Base-by-base conservation (phyloP, 2,329 filamentous ascomycete species). In the Xylariaceae sp. region DNA sequence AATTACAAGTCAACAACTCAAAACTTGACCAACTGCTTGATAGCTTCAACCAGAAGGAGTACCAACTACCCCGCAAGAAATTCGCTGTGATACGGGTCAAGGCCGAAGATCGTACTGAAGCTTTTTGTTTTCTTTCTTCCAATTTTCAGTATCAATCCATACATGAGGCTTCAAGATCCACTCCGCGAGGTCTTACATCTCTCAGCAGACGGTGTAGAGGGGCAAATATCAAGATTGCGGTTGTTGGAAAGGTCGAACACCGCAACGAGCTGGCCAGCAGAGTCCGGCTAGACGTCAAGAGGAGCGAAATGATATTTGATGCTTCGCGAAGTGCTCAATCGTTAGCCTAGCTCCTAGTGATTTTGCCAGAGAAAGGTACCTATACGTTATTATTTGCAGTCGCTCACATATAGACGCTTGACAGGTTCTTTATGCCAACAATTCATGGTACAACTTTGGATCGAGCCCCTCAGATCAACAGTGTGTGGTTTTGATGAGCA, bases 361-460 rank as follows among this genome's bases (percentile, higher is more conserved):
- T n/a, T 40, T 48, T 1, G 44, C n/a, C n/a, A 68, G 40, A 60
- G 63, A 29, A 62, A 62, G 44, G 64, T 67, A 61, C 16, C 6
- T 23, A 20, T 41, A 20, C 20, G 6, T 9, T 2, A 1, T n/a
- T n/a, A n/a, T n/a, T n/a, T n/a, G 23, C 20, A n/a, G 1, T 14
- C 2, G 18, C 20, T 2, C 23, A 26, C 23, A 26, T 23, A 19
- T 10, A 2, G 9, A 64, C 42, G 2, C 5, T 32, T 6, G n/a
- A 9, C 41, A 67, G 65, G 55, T 69, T 4, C 43, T 64, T 14
- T 69, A 67, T 40, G 67, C 65, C 14, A 69, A 69, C 21, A 65
- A 69, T n/a, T 61, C 60, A 1, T 69, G 65, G 63, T 63, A 67
- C 18, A 60, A 54, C 20, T 65, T 69, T 1, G 65, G 67, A 0